Base-by-base conservation (phyloP, 2,329 filamentous ascomycete genomes). In the Camptophora hylomeconis region DNA sequence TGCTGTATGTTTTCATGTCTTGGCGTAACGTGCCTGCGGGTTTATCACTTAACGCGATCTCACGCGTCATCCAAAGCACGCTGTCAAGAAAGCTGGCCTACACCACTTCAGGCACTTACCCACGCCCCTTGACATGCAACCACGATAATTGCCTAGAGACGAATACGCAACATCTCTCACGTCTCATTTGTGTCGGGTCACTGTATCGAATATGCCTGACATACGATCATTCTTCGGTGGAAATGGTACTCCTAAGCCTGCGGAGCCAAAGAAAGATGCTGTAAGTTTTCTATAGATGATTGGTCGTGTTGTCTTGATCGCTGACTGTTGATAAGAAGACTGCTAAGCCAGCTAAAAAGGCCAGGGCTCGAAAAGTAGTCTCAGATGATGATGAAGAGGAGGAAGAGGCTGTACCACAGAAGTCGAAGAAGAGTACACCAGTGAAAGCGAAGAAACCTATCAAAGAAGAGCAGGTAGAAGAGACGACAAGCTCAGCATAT, bases 151-250 rank as follows among this genome's bases (percentile, higher is more conserved):
- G n/a, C n/a, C n/a, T n/a, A n/a, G n/a, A n/a, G n/a, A n/a, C n/a
- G n/a, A n/a, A n/a, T n/a, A n/a, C n/a, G n/a, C n/a, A n/a, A n/a
- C n/a, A n/a, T n/a, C n/a, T n/a, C n/a, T n/a, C n/a, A n/a, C n/a
- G n/a, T n/a, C n/a, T n/a, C n/a, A n/a, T n/a, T n/a, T n/a, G n/a
- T n/a, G n/a, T n/a, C n/a, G n/a, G n/a, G n/a, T n/a, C n/a, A n/a
- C n/a, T n/a, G n/a, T n/a, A n/a, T n/a, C n/a, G n/a, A 48, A 27
- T 38, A 92, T 93, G 84, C 73, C 84, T 30, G 87, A 95, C 56
- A 95, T 94, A 48, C 71, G 86, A 49, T 83, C 67, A 45, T 95
- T 94, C 58, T 94, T 95, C 61, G 75, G 78, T 31, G 73, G 79
- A 37, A 84, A 84, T 53, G 71, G 72, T 28, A 46, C 47, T 37